Evolutionary conservation across 352 stramenopile genomes (phyloP), one percentile per base, ranked within the genome.

Genomic region (Phytophthora sp.): DNA sequence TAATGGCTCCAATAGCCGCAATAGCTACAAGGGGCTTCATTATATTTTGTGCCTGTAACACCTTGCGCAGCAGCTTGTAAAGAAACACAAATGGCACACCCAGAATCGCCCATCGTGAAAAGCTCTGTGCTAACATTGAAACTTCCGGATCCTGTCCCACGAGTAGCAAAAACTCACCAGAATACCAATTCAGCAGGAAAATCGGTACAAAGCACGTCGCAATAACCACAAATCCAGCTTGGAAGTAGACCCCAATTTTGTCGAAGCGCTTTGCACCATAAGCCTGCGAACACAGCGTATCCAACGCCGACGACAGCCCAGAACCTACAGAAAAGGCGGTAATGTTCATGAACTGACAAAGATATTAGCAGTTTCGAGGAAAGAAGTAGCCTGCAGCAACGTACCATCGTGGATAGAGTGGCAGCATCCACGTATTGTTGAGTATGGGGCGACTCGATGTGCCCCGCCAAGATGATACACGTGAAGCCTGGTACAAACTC

Each of bases 171-270:
- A 88, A 65, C 5, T 38, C 30, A 20, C 63, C 76, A 2, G 73
- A 67, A 54, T 75, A 86, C 77, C 77, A 91, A 55, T 89, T 91
- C 32, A 87, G 27, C 3, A 85, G 24, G n/a, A 78, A 77, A 30
- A 89, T 76, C 1, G 82, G 79, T 4, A 84, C 31, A 17, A 82
- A 75, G 4, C 70, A 66, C 8, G 70, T 52, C 0, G 44, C 49
- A 43, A 95, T 52, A 8, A 94, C 74, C 24, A 91, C 13, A 8
- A 90, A 30, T 0, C 83, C 84, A 4, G 76, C 79, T 58, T 95
- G 79, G 43, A 92, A 76, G 66, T 91, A 95, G 34, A 81, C 71
- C n/a, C 88, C 88, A 57, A 96, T 92, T 57, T 86, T 87, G 5
- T 79, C 64, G 21, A 62, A 62, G 10, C 78, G 74, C 27, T 74